A percentile compares a stretch with the other conserved stretches of the same genome.
Evolutionary conservation across 2,329 filamentous ascomycete genomes (phyloP).

Genomic region (Cladosporium sp.): DNA sequence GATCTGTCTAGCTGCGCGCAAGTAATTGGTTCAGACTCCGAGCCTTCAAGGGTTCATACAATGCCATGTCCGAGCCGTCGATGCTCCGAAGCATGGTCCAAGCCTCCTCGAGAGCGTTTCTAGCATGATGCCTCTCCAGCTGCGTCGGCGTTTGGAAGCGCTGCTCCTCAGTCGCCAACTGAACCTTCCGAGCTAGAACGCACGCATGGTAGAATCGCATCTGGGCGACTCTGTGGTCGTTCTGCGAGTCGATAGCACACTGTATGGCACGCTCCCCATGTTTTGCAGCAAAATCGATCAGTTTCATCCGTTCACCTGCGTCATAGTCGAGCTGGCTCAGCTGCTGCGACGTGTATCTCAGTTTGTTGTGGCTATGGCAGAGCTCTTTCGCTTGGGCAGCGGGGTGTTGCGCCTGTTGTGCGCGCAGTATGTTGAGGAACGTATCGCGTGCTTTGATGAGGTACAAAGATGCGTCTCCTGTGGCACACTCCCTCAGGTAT

Average conservation of each 20-base stretch:
- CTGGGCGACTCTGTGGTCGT: not conserved
- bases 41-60: not conserved
- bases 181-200: not conserved
- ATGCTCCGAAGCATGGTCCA: not conserved
- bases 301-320: too few species aligned
- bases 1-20: not conserved
- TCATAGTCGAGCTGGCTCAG: too few species aligned
- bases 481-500: too few species aligned
- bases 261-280: not conserved
- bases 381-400: too few species aligned
- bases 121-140: not conserved
- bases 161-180: not conserved
- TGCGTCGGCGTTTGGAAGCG: not conserved
- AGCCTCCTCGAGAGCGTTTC: not conserved
- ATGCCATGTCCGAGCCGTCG: not conserved
- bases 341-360: too few species aligned
- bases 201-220: not conserved
- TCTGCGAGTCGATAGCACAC: not conserved
- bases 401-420: too few species aligned
- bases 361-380: too few species aligned
- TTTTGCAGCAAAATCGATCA: not conserved
- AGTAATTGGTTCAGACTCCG: not conserved
- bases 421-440: too few species aligned
- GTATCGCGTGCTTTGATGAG: too few species aligned
- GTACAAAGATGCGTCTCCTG: too few species aligned